Base-by-base conservation (phyloP, 495 filamentous ascomycete species). In the Xylona heveae region DNA sequence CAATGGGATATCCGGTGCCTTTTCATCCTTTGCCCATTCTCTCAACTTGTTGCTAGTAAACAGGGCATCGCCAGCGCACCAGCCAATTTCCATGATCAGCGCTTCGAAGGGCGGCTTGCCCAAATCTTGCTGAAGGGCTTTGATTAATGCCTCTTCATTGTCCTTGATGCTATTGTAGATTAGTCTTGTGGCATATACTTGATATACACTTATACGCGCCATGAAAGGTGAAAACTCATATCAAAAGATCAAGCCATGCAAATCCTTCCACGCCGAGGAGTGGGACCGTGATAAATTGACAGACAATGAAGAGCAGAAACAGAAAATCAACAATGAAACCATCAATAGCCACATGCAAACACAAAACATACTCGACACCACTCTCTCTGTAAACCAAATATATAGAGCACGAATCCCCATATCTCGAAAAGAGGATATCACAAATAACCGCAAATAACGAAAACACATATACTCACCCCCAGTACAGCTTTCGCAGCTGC, bases 401-500 rank as follows among this genome's bases (percentile, higher is more conserved):
- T n/a, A n/a, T n/a, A n/a, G n/a, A n/a, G n/a, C n/a, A n/a, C n/a
- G n/a, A n/a, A n/a, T n/a, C n/a, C n/a, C n/a, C n/a, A n/a, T n/a
- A n/a, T n/a, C 15, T 27, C 6, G 2, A 15, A 15, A 19, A 9
- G 31, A 4, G 9, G 19, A 18, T 18, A 35, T 21, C 22, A 23
- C 16, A 28, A 33, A 5, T 17, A 31, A 32, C n/a, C n/a, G n/a
- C n/a, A 35, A 14, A 38, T 9, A 13, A 21, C 6, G 6, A 14
- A 28, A 20, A 19, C n/a, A 36, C 6, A 26, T 26, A 12, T 2
- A 43, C 55, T 57, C 47, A 72, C 67, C 66, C 83, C 83, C 83
- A 93, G 58, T 90, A 94, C 26, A 94, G 73, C 59, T 81, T 84
- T 30, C 82, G 74, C 23, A 94, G 71, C 61, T 94, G 85, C 12